Evolutionary conservation across 768 basidiomycete genomes (phyloP), one percentile per base, ranked within the genome.

Genomic region (Podaxis rugospora): DNA sequence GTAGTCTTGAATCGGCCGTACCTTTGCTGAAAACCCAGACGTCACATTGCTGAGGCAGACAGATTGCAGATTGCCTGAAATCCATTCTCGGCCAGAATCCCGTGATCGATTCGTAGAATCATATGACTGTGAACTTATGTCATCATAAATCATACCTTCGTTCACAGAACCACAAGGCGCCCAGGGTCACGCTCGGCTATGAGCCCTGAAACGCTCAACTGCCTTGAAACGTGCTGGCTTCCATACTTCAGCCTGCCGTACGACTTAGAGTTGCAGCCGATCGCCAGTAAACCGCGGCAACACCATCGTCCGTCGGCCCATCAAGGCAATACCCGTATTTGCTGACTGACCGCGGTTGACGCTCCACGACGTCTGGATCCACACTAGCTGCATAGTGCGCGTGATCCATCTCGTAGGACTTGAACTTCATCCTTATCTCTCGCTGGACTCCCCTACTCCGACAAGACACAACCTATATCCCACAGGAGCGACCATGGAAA

Each of bases 401-500:
- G 42, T 6, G 5, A n/a, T 6, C 16, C 42, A 18, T 7, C 16
- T n/a, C 42, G 4, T 14, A 44, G n/a, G 18, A 16, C 42, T 44
- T 44, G 27, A 5, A 28, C 27, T 28, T 1, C 27, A 28, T 28
- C 27, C 27, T 28, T 28, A 6, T 28, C 27, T 28, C 27, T 28
- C 27, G 16, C 16, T 32, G 32, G 32, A 32, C 7, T 9, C 28
- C 42, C 7, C 42, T 18, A 18, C 42, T 44, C 42, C 18, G n/a
- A 44, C 42, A 44, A n/a, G n/a, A 42, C 42, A 7, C n/a, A 44
- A 44, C n/a, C 18, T 14, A 18, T 3, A 2, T n/a, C 42, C 27
- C 47, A 21, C 14, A 18, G 18, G 47, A 32, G 40, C 44, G n/a
- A 21, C 5, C 21, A 74, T 88, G 86, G 79, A 88, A 59, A 74